Percentiles rank a stretch among this genome's conserved stretches.
Conservation (phyloP, 495 filamentous ascomycete species). For the Letharia lupina region DNA sequence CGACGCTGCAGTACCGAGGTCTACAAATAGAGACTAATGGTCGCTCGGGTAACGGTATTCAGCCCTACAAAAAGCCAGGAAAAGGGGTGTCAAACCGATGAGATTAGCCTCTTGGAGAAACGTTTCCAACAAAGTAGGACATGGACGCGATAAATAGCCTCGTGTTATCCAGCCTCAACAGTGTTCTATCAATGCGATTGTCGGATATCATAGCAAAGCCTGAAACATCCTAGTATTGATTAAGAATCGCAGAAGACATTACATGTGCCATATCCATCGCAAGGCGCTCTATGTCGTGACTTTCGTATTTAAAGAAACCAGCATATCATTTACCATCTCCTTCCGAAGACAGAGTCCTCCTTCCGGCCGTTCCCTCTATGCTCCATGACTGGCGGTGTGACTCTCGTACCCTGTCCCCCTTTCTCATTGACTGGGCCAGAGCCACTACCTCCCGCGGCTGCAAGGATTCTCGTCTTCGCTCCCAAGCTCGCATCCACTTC, state of each 20-base stretch:
- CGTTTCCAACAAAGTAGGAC: not conserved
- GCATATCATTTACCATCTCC: constrained; percentile 19
- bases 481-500: constrained; percentile 30
- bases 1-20: not conserved
- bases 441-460: constrained; percentile 35
- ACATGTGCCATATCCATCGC: not conserved
- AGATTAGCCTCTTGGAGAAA: not conserved
- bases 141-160: not conserved
- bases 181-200: not conserved
- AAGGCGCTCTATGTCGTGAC: not conserved
- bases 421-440: constrained; percentile 23
- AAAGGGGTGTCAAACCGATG: not conserved
- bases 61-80: not conserved
- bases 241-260: not conserved
- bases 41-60: not conserved
- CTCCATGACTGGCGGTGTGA: constrained; percentile 15
- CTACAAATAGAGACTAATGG: not conserved
- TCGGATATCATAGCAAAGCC: not conserved
- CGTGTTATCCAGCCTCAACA: not conserved
- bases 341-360: constrained; percentile 21
- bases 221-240: not conserved
- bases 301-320: not conserved
- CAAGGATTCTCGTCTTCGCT: constrained; percentile 10
- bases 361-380: constrained; percentile 4
- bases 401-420: constrained; percentile 33